Evolutionary conservation across 352 stramenopile species (phyloP).

Genomic region (Pythium phragmitis): DNA sequence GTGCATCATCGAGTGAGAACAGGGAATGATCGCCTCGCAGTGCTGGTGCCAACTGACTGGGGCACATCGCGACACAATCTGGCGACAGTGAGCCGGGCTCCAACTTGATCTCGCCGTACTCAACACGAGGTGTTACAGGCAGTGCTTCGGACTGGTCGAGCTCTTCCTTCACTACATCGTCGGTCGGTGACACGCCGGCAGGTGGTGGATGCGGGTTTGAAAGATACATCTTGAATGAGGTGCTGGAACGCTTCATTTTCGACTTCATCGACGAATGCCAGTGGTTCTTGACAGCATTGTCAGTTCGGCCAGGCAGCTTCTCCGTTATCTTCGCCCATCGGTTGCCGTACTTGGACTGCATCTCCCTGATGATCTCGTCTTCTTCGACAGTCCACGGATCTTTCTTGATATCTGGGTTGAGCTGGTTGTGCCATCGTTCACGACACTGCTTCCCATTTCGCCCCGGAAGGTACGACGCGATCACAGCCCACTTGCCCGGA

Average conservation of each 20-base stretch:
- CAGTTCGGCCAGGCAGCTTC: conserved; percentile 91
- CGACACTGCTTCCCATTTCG: conserved; percentile 89
- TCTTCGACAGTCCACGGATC: conserved; percentile 80
- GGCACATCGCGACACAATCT: conserved; percentile 33
- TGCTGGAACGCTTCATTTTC: conserved; percentile 33
- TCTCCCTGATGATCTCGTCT: conserved; percentile 78
- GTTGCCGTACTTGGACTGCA: conserved; percentile 91
- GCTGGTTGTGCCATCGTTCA: conserved; percentile 86
- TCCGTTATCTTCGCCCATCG: conserved; percentile 98
- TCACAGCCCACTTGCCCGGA: conserved; percentile 76
- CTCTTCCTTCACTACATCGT: conserved; percentile 1
- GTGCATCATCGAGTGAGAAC: conserved; percentile 3
- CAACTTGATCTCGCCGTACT: conserved; percentile 10
- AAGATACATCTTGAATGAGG: too few species aligned
- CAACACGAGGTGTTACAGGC: not conserved
- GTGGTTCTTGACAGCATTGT: conserved; percentile 98
- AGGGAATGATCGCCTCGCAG: conserved; percentile 1
- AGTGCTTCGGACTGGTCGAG: not conserved
- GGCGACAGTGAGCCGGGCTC: conserved; percentile 34
- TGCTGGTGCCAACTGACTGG: conserved; percentile 4
- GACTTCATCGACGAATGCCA: conserved; percentile 90
- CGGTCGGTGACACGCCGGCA: not conserved
- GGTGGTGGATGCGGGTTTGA: not conserved
- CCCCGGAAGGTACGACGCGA: conserved; percentile 77
- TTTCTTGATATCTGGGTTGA: conserved; percentile 82